Evolutionary conservation across 176 grass and related monocot genomes (phyloP).

Genomic region (Juncus inflexus): DNA sequence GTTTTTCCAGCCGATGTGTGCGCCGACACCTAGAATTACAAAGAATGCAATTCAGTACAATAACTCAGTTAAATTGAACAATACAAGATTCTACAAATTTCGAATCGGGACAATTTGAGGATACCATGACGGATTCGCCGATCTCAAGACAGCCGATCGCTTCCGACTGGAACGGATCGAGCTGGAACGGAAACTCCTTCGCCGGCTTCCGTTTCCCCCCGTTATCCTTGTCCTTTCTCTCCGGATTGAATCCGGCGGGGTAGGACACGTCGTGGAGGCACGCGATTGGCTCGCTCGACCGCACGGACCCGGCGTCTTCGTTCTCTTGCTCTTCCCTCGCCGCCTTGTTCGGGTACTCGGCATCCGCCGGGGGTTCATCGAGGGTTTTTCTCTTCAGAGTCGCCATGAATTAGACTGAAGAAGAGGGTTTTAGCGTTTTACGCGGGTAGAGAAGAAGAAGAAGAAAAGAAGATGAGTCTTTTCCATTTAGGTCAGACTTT

Average conservation of each 20-base stretch:
- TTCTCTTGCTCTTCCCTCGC: neutral
- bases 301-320: neutral
- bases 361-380: conserved; percentile 11
- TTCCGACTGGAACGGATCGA: conserved; percentile 89
- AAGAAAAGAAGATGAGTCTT: neutral
- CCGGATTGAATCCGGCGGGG: conserved; percentile 51
- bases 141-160: conserved; percentile 43
- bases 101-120: neutral
- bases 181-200: conserved; percentile 73
- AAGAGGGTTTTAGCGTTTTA: neutral
- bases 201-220: conserved; percentile 43
- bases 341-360: conserved; percentile 28
- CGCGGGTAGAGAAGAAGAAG: neutral
- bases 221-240: conserved; percentile 16
- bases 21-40: conserved; percentile 78
- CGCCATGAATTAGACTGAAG: conserved; percentile 37
- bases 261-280: conserved; percentile 98
- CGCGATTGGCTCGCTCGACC: conserved; percentile 34
- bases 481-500: conserved; percentile 6
- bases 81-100: neutral
- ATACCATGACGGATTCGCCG: conserved; percentile 51
- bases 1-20: conserved; percentile 97
- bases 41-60: too few relatives aligned
- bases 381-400: conserved; percentile 54
- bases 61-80: neutral